phyloP scores from a whole-genome alignment of 2,329 filamentous ascomycete genomes.

The Raffaelea albimanens region DNA sequence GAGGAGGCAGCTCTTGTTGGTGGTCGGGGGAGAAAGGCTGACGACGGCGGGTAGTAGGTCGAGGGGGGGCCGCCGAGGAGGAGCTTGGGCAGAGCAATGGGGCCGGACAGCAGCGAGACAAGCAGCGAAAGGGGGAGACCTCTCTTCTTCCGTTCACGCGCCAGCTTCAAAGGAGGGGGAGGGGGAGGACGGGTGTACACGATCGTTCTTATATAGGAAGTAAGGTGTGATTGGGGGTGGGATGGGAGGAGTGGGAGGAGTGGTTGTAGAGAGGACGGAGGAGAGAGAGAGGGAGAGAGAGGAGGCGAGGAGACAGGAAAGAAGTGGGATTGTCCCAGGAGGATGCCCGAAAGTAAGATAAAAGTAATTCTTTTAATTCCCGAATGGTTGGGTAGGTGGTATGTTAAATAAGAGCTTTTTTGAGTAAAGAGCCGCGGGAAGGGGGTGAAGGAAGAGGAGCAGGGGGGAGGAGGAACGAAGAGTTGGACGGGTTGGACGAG shows the following conservation, averaged over 20 bases:
- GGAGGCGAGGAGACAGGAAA: neutral
- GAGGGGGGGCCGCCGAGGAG: neutral
- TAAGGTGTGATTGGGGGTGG: no score
- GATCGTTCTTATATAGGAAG: neutral
- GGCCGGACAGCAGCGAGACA: neutral
- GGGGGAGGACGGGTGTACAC: neutral
- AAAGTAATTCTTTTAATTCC: no score
- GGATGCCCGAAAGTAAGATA: no score
- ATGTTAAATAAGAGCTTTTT: no score
- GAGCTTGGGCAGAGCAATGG: neutral
- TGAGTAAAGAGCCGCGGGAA: neutral
- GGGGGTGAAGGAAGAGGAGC: neutral
- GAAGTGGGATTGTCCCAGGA: no score
- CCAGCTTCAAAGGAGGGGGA: constrained; percentile 1
- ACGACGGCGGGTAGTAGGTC: neutral
- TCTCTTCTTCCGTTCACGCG: constrained; percentile 2
- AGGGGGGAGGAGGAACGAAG: neutral
- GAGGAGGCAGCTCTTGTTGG: neutral
- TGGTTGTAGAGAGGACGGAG: neutral
- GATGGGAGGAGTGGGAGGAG: no score
- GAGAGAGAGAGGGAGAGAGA: neutral
- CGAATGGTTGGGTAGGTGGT: no score
- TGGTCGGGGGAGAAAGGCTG: neutral
- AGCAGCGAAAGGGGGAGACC: constrained; percentile 5
- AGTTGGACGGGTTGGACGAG: neutral